Conservation (phyloP, 202 grass and related monocot genomes). For the Zoysia matrella region DNA sequence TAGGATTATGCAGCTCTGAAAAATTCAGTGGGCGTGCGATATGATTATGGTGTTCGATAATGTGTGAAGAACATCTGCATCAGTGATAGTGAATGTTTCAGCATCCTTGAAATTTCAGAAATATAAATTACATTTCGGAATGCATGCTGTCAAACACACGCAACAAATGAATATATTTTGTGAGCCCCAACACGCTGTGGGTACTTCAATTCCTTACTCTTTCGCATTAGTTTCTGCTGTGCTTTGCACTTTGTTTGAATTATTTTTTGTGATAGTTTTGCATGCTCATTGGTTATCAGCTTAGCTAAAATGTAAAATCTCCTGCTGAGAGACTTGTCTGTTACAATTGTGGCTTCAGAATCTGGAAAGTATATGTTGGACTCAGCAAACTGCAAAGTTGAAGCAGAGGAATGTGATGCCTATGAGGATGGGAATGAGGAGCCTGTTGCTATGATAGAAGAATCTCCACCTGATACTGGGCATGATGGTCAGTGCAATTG, state of each 20-base stretch:
- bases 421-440: slow-evolving; percentile 81
- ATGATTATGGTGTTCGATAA: background rate
- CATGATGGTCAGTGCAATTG: slow-evolving; percentile 58
- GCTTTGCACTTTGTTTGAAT: background rate
- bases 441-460: slow-evolving; percentile 84
- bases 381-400: slow-evolving; percentile 51
- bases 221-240: background rate
- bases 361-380: slow-evolving; percentile 51
- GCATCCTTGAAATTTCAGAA: background rate
- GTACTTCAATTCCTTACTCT: too few species aligned
- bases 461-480: slow-evolving; percentile 72
- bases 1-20: background rate
- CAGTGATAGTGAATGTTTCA: background rate
- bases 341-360: slow-evolving; percentile 47
- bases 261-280: slow-evolving; percentile 15
- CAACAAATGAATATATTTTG: too few species aligned
- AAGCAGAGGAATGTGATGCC: slow-evolving; percentile 72
- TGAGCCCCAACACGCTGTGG: too few species aligned
- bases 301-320: slow-evolving; percentile 18
- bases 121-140: background rate
- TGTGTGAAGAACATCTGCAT: background rate
- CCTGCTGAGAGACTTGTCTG: slow-evolving; percentile 20
- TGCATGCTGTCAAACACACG: background rate
- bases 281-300: slow-evolving; percentile 17
- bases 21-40: background rate